phyloP scores from a whole-genome alignment of 768 basidiomycete species.

The Mycena rosella region DNA sequence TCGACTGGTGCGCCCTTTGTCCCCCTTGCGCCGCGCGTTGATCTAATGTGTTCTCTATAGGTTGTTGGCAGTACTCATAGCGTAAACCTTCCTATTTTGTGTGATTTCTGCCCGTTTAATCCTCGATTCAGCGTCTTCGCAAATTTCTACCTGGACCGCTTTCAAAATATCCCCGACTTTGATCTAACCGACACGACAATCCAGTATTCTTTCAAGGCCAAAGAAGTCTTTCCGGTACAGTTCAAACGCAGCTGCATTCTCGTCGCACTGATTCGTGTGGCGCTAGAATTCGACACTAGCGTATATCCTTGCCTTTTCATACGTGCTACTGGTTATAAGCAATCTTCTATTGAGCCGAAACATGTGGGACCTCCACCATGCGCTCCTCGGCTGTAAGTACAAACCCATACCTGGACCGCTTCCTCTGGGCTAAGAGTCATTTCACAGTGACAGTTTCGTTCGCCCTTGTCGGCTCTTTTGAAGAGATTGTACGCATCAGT shows the following conservation, averaged over 20 bases:
- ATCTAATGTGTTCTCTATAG: background rate
- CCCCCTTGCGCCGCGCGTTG: background rate
- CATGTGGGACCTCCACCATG: constrained; percentile 42
- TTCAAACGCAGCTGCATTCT: background rate
- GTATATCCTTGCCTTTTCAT: constrained; percentile 33
- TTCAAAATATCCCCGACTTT: constrained; percentile 41
- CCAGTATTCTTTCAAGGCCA: constrained; percentile 34
- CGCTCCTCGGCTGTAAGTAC: constrained; percentile 38
- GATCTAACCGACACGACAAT: constrained; percentile 41
- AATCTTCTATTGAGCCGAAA: constrained; percentile 38
- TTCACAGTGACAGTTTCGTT: constrained; percentile 37
- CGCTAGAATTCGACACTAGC: constrained; percentile 24
- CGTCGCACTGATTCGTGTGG: background rate
- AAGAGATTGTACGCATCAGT: constrained; percentile 36
- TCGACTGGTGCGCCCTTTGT: constrained; percentile 33
- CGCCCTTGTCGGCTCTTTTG: constrained; percentile 33
- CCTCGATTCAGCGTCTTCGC: constrained; percentile 31
- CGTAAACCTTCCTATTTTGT: constrained; percentile 3
- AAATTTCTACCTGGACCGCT: constrained; percentile 40
- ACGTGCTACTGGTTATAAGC: constrained; percentile 36
- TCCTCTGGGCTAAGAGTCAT: background rate
- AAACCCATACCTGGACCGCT: background rate
- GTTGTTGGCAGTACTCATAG: constrained; percentile 19
- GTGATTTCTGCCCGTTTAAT: background rate
- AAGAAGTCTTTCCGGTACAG: constrained; percentile 35